Evolutionary conservation across 73 alveolate genomes (phyloP).

Genomic region (Paramecium tetraurelia): DNA sequence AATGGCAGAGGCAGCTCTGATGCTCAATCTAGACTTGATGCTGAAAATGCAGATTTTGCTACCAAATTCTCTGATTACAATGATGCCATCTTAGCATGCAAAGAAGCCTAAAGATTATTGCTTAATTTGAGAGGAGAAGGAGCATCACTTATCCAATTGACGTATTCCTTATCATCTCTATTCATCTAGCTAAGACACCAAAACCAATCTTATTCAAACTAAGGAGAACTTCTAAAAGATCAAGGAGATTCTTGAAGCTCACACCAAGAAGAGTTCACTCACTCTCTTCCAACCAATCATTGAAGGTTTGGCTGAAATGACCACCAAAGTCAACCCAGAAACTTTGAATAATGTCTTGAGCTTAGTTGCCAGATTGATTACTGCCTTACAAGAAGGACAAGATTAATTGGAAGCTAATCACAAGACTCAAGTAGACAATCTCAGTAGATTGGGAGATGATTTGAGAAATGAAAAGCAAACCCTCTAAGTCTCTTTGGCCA

Average conservation of each 20-base stretch:
- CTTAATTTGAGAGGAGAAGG: slow-evolving; percentile 13
- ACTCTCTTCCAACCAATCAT: slow-evolving; percentile 46
- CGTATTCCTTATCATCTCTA: neutral
- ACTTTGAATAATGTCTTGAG: slow-evolving; percentile 31
- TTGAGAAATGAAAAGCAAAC: slow-evolving; percentile 36
- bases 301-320: slow-evolving; percentile 54
- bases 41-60: slow-evolving; percentile 25
- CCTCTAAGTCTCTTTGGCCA: neutral
- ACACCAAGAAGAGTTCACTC: slow-evolving; percentile 13
- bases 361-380: slow-evolving; percentile 25
- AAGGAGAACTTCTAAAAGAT: slow-evolving; percentile 51
- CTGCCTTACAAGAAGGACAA: slow-evolving; percentile 30
- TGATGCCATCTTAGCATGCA: slow-evolving; percentile 44
- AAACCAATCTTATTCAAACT: slow-evolving; percentile 23
- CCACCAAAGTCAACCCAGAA: slow-evolving; percentile 49
- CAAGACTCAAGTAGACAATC: slow-evolving; percentile 28
- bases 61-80: neutral
- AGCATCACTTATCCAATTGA: slow-evolving; percentile 5
- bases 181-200: neutral
- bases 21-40: slow-evolving; percentile 4
- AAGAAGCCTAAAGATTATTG: slow-evolving; percentile 39
- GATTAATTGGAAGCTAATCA: slow-evolving; percentile 49
- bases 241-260: slow-evolving; percentile 36
- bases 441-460: slow-evolving; percentile 18
- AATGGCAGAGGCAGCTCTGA: neutral